phyloP scores from a whole-genome alignment of 2,329 filamentous ascomycete genomes.

The Venturiaceae sp. region DNA sequence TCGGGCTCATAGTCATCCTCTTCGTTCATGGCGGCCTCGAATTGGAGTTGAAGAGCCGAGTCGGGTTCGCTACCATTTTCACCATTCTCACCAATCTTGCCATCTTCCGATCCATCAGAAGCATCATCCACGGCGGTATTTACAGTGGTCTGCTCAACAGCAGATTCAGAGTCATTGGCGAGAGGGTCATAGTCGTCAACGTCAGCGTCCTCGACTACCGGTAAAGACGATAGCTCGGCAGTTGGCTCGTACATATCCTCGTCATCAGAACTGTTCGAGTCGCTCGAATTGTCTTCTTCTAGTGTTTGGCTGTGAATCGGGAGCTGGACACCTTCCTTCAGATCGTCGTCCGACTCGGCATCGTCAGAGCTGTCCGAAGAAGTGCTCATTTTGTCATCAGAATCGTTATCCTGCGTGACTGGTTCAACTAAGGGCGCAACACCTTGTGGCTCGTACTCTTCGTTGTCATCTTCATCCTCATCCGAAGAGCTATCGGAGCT shows the following conservation, averaged over 20 bases:
- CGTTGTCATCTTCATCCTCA: background rate
- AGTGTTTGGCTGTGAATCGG: background rate
- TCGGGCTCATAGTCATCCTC: background rate
- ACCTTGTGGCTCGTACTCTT: background rate
- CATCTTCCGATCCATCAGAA: background rate
- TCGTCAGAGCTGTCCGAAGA: background rate
- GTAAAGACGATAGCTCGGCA: background rate
- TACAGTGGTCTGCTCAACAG: background rate
- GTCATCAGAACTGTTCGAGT: background rate
- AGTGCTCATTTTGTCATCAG: background rate
- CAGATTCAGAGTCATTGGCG: background rate
- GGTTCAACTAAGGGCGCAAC: background rate
- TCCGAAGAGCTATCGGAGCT: background rate
- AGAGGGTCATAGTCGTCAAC: background rate
- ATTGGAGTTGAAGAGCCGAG: background rate
- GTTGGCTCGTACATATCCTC: conserved; percentile 9
- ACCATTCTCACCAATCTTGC: background rate
- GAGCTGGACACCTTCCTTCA: background rate
- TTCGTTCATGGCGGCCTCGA: background rate
- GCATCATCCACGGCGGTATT: background rate
- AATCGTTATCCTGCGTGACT: background rate
- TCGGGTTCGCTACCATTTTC: background rate
- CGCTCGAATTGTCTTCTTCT: background rate
- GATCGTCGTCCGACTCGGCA: background rate
- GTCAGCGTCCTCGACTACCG: background rate